phyloP scores from a whole-genome alignment of 2,329 filamentous ascomycete species.

The Alternaria longipes region DNA sequence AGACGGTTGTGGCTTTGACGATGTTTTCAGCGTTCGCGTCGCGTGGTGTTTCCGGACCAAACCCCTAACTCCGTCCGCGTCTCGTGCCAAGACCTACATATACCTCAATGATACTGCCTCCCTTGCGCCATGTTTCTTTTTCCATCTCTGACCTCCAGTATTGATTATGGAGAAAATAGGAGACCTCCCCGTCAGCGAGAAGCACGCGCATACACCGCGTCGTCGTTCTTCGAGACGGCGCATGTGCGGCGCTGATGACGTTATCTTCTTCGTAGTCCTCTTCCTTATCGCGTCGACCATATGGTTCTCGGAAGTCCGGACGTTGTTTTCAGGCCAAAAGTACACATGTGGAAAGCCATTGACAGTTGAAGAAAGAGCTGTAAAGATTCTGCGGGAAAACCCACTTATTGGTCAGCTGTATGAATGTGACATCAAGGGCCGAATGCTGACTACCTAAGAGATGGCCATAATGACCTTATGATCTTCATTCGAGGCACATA shows the following conservation, averaged over 20 bases:
- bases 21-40: conserved; percentile 4
- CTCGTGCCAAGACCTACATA: conserved; percentile 9
- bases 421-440: background rate
- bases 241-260: background rate
- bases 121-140: background rate
- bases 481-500: conserved; percentile 73
- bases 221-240: conserved; percentile 1
- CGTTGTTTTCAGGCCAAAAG: conserved; percentile 1
- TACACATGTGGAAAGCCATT: conserved; percentile 9
- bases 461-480: conserved; percentile 90
- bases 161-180: conserved; percentile 22
- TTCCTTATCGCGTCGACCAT: conserved; percentile 18
- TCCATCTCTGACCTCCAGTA: background rate
- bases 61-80: conserved; percentile 26
- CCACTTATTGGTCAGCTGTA: conserved; percentile 52
- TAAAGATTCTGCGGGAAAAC: conserved; percentile 49
- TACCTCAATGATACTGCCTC: conserved; percentile 7
- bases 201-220: background rate
- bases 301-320: conserved; percentile 11
- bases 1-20: background rate
- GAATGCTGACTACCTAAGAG: conserved; percentile 56
- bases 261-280: conserved; percentile 8
- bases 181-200: background rate
- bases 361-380: conserved; percentile 44
- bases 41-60: conserved; percentile 20